Percentiles rank a stretch among this genome's conserved stretches.
phyloP scores from a whole-genome alignment of 345 rosid species.

The Citrus australasica region DNA sequence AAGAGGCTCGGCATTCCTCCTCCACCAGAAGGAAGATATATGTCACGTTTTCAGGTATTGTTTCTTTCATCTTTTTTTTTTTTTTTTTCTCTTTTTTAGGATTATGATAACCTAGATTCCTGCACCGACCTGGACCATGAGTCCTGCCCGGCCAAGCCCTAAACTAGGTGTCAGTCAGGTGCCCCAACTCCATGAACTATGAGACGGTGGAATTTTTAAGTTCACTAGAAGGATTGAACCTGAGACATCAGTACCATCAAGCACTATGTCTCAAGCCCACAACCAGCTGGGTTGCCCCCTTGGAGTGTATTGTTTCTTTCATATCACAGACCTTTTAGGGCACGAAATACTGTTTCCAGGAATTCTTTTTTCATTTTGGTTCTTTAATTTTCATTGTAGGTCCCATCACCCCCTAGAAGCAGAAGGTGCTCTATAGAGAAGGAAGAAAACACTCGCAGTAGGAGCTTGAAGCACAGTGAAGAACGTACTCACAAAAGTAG shows the following conservation, averaged over 20 bases:
- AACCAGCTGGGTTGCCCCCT: too few relatives aligned
- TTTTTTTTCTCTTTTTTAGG: too few relatives aligned
- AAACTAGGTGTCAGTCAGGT: too few relatives aligned
- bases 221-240: too few relatives aligned
- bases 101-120: too few relatives aligned
- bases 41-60: constrained; percentile 70
- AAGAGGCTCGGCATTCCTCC: constrained; percentile 86
- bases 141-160: too few relatives aligned
- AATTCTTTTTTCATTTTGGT: too few relatives aligned
- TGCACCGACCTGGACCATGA: too few relatives aligned
- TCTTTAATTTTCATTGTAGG: constrained; percentile 35
- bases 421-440: constrained; percentile 33
- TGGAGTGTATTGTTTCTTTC: constrained; percentile 25
- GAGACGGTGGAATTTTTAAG: too few relatives aligned
- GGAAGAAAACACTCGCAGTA: constrained; percentile 30
- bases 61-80: neutral
- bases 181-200: too few relatives aligned
- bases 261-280: too few relatives aligned
- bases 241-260: too few relatives aligned
- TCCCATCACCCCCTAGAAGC: constrained; percentile 87
- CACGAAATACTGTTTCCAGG: neutral
- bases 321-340: neutral
- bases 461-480: constrained; percentile 26
- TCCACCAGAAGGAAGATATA: constrained; percentile 90
- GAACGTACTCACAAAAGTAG: constrained; percentile 12